Evolutionary conservation across 495 filamentous ascomycete species (phyloP).

Genomic region (Daldinia caldariorum): DNA sequence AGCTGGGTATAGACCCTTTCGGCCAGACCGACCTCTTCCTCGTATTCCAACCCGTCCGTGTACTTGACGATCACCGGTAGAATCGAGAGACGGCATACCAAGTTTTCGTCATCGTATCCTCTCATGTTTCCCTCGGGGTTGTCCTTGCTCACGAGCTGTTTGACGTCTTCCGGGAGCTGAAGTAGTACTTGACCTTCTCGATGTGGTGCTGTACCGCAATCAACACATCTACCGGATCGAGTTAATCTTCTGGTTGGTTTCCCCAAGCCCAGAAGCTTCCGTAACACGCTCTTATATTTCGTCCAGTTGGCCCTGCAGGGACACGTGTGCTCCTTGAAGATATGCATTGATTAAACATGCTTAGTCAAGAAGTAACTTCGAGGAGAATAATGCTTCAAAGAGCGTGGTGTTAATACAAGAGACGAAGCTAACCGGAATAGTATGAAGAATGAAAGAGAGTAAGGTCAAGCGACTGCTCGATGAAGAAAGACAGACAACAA

Average conservation of each 20-base stretch:
- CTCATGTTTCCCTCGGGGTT: neutral
- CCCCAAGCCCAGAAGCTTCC: neutral
- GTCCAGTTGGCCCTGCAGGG: neutral
- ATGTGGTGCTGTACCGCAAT: constrained; percentile 7
- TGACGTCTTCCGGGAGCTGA: neutral
- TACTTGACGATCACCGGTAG: constrained; percentile 17
- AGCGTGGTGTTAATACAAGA: neutral
- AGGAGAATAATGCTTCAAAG: neutral
- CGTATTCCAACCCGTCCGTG: constrained; percentile 2
- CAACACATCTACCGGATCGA: constrained; percentile 30
- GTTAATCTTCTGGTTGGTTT: neutral
- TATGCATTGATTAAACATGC: neutral
- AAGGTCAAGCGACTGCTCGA: neutral
- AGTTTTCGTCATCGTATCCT: constrained; percentile 28
- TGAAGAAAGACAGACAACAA: neutral
- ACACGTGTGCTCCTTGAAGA: neutral
- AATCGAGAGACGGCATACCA: constrained; percentile 9
- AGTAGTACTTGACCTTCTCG: constrained; percentile 13
- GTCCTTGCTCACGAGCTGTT: neutral
- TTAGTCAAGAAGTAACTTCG: neutral
- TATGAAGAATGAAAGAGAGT: neutral
- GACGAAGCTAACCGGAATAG: neutral
- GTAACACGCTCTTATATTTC: neutral
- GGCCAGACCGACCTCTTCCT: constrained; percentile 18
- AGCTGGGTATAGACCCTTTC: constrained; percentile 32